Evolutionary conservation across 1,139 yeast species (phyloP).

Genomic region (Martiniozyma asiatica): DNA sequence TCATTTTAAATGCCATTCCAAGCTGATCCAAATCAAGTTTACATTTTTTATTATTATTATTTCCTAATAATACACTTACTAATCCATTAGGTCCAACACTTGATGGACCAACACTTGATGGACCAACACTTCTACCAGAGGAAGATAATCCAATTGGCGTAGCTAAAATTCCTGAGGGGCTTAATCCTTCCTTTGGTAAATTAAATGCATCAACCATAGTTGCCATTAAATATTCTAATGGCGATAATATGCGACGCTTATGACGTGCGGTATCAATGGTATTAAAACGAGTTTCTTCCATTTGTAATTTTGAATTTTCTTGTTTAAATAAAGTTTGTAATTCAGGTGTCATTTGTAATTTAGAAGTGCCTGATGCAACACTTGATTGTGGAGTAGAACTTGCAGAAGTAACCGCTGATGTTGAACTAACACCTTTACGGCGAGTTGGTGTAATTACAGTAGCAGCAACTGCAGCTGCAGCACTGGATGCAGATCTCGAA

Average conservation of each 20-base stretch:
- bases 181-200: slow-evolving; percentile 28
- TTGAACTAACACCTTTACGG: slow-evolving; percentile 11
- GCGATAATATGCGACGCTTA: slow-evolving; percentile 36
- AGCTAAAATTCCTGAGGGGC: slow-evolving; percentile 27
- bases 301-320: slow-evolving; percentile 17
- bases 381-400: no score
- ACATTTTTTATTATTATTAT: slow-evolving; percentile 5
- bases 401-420: no score
- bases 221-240: slow-evolving; percentile 37
- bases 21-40: slow-evolving; percentile 3
- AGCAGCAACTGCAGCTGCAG: slow-evolving; percentile 6
- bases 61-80: slow-evolving; percentile 9
- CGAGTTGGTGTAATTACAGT: slow-evolving; percentile 18
- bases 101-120: background rate
- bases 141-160: slow-evolving; percentile 25
- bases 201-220: slow-evolving; percentile 40
- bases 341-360: slow-evolving; percentile 17
- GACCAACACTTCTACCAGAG: slow-evolving; percentile 3
- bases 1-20: no score
- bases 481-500: slow-evolving; percentile 4
- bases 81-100: slow-evolving; percentile 23
- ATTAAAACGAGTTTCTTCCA: slow-evolving; percentile 17
- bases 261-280: slow-evolving; percentile 21
- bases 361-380: no score
- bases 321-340: slow-evolving; percentile 20